A percentile compares a stretch with the other conserved stretches of the same genome.
These are phyloP conservation scores for Fusarium devonianum DNA, from an alignment of 2,329 filamentous ascomycete genomes.

Conservation along the genomic window DNA sequence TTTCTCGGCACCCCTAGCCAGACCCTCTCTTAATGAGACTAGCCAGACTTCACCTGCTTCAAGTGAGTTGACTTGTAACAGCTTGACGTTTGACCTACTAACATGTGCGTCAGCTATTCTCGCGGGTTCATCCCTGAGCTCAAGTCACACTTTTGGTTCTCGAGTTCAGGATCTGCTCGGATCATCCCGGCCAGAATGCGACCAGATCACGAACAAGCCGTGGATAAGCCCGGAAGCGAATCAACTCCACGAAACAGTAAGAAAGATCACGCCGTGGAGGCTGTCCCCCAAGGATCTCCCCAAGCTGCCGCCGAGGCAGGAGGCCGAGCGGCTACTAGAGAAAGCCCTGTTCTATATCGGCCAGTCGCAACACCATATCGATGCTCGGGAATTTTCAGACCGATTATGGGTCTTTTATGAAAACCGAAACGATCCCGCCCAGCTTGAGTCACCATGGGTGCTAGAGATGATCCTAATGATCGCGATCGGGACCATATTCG, in stretches of 20 bases:
- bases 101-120: constrained; percentile 28
- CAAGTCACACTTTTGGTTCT: constrained; percentile 38
- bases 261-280: constrained; percentile 30
- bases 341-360: constrained; percentile 39
- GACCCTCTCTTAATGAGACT: constrained; percentile 8
- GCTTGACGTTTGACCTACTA: background rate
- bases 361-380: constrained; percentile 40
- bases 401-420: constrained; percentile 41
- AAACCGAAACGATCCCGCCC: constrained; percentile 32
- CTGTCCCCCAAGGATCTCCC: constrained; percentile 36
- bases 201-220: constrained; percentile 19
- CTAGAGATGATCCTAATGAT: constrained; percentile 41
- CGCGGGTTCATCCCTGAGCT: constrained; percentile 37
- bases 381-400: constrained; percentile 39
- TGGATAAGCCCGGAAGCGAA: constrained; percentile 30
- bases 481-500: constrained; percentile 37
- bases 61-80: constrained; percentile 17
- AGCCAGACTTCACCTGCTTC: constrained; percentile 33
- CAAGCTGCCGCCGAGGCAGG: constrained; percentile 32
- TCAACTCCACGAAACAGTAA: constrained; percentile 20
- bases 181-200: constrained; percentile 25
- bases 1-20: constrained; percentile 33
- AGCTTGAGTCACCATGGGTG: constrained; percentile 36
- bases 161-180: constrained; percentile 37
- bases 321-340: constrained; percentile 35